phyloP scores from a whole-genome alignment of 2,329 filamentous ascomycete species.

The Ceratocystis destructans region DNA sequence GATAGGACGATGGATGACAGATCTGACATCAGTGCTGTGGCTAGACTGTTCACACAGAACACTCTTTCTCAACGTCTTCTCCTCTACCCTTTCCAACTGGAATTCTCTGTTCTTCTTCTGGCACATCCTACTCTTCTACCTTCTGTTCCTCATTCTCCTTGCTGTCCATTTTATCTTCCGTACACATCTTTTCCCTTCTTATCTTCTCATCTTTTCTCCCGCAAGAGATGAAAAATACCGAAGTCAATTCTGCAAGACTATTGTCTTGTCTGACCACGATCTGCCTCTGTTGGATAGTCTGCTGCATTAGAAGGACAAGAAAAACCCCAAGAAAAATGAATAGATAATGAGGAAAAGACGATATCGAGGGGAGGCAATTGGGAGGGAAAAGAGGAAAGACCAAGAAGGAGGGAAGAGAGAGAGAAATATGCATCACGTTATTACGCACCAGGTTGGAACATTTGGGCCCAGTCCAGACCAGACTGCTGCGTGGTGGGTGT shows the following conservation, averaged over 20 bases:
- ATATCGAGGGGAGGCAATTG: background rate
- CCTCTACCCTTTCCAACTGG: background rate
- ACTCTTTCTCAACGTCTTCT: background rate
- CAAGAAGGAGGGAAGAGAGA: constrained; percentile 19
- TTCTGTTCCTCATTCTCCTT: background rate
- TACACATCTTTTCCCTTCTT: background rate
- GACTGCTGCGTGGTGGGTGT: constrained; percentile 48
- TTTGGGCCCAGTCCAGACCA: constrained; percentile 61
- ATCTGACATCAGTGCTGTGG: too few species aligned
- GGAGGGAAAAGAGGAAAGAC: constrained; percentile 21
- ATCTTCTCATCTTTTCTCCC: background rate
- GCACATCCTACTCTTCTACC: background rate
- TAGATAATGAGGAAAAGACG: too few species aligned
- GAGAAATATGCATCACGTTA: constrained; percentile 23
- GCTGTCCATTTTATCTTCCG: background rate
- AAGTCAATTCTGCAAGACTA: background rate
- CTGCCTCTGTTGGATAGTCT: background rate
- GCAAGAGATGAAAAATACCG: background rate
- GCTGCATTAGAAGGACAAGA: constrained; percentile 8
- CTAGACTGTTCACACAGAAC: constrained; percentile 1
- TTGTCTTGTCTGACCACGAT: constrained; percentile 1
- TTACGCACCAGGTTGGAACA: constrained; percentile 62
- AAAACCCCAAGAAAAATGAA: background rate
- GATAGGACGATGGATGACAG: too few species aligned
- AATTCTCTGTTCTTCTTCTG: background rate